Percentiles rank a stretch among this genome's conserved stretches.
Evolutionary conservation across 352 stramenopile genomes (phyloP).

Genomic region (Pythium volutum): DNA sequence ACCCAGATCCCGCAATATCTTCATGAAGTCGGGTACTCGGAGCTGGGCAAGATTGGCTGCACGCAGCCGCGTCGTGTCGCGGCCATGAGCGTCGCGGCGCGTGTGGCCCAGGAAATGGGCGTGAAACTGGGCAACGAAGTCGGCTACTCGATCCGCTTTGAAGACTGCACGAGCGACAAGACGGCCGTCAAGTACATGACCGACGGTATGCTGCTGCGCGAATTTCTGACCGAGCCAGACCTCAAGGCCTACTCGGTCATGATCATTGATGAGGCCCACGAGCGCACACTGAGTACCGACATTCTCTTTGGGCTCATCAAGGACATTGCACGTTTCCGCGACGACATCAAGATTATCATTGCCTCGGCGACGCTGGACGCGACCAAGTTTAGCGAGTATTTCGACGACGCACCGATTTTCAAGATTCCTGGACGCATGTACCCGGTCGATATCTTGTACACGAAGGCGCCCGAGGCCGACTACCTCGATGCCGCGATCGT

Average conservation of each 20-base stretch:
- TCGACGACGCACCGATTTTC: constrained; percentile 91
- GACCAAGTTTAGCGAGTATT: constrained; percentile 95
- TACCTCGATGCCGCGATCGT: constrained; percentile 95
- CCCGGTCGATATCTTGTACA: constrained; percentile 99
- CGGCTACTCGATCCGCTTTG: constrained; percentile 99
- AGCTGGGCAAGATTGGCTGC: constrained; percentile 95
- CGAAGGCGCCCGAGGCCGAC: constrained; percentile 95
- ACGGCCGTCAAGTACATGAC: constrained; percentile 87
- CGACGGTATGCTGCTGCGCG: constrained; percentile 96
- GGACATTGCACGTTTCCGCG: constrained; percentile 92
- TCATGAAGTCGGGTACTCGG: constrained; percentile 95
- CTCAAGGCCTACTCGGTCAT: constrained; percentile 96
- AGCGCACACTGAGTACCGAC: constrained; percentile 96
- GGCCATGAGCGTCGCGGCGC: constrained; percentile 98
- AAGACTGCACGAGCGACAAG: constrained; percentile 90
- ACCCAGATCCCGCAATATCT: constrained; percentile 99
- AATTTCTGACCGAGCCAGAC: constrained; percentile 96
- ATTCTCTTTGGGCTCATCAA: constrained; percentile 98
- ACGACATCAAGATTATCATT: constrained; percentile 97
- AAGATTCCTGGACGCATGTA: constrained; percentile 96
- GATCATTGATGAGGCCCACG: constrained; percentile 97
- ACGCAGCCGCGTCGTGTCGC: constrained; percentile 96
- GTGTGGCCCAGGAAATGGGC: constrained; percentile 98
- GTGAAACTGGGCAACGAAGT: constrained; percentile 96
- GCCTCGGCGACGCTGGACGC: constrained; percentile 99